These are phyloP conservation scores for Tubosaeta sp. DNA, from an alignment of 768 basidiomycete genomes.

Conservation along the genomic window DNA sequence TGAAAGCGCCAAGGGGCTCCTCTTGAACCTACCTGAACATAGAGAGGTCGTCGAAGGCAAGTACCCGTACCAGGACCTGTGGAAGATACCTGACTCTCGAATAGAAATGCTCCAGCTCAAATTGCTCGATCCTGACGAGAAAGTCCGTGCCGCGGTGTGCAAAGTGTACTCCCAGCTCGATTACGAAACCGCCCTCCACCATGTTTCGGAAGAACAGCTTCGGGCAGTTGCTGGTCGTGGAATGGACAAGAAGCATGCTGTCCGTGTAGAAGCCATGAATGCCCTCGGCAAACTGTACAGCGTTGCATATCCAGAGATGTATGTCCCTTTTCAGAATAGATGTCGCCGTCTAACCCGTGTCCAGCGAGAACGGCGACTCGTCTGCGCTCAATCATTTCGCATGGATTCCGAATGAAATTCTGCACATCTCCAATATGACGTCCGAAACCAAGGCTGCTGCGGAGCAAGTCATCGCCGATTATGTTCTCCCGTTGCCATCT, in stretches of 20 bases:
- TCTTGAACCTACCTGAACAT: constrained; percentile 63
- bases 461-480: constrained; percentile 66
- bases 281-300: constrained; percentile 75
- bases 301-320: constrained; percentile 89
- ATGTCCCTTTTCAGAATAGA: constrained; percentile 24
- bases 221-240: constrained; percentile 64
- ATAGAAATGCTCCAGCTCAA: constrained; percentile 60
- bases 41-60: constrained; percentile 69
- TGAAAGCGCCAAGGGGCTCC: constrained; percentile 58
- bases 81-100: constrained; percentile 2
- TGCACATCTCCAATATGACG: constrained; percentile 50
- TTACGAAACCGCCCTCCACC: constrained; percentile 86
- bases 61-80: constrained; percentile 15
- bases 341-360: constrained; percentile 1
- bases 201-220: constrained; percentile 63
- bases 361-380: constrained; percentile 75
- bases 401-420: constrained; percentile 85
- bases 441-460: constrained; percentile 60
- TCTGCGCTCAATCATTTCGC: constrained; percentile 75
- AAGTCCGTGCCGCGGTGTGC: constrained; percentile 82
- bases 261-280: constrained; percentile 73
- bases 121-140: constrained; percentile 85
- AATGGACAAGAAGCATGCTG: constrained; percentile 75
- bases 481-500: constrained; percentile 76
- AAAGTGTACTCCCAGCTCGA: constrained; percentile 78